Percentiles rank a stretch among this genome's conserved stretches.
Evolutionary conservation across 345 rosid species (phyloP).

Genomic region (Hevea brasiliensis): DNA sequence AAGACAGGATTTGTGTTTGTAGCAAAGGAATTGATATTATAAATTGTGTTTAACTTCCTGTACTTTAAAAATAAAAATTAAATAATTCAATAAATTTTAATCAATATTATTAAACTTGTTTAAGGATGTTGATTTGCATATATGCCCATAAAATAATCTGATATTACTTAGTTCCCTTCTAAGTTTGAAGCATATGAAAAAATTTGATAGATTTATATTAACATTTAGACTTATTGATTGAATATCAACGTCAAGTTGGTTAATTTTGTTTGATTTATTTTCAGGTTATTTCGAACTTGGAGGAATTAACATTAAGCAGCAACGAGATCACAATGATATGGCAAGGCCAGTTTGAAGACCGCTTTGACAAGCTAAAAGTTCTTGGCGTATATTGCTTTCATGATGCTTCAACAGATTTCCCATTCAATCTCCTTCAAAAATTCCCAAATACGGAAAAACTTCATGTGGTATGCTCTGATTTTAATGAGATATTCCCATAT

Average conservation of each 20-base stretch:
- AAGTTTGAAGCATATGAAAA: too few relatives aligned
- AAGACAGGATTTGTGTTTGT: too few relatives aligned
- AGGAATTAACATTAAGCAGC: background rate
- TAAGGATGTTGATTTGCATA: too few relatives aligned
- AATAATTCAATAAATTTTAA: too few relatives aligned
- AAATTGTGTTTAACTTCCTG: too few relatives aligned
- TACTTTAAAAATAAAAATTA: too few relatives aligned
- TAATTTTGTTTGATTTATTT: background rate
- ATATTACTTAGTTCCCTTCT: too few relatives aligned
- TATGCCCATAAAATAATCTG: too few relatives aligned
- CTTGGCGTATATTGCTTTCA: background rate
- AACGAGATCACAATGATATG: background rate
- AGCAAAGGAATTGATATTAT: too few relatives aligned
- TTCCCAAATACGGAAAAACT: constrained; percentile 20
- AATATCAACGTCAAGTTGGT: background rate
- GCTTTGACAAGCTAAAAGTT: constrained; percentile 2
- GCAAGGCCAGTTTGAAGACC: background rate
- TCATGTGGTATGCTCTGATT: background rate
- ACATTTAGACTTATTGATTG: too few relatives aligned
- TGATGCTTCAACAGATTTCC: constrained; percentile 6
- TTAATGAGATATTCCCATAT: constrained; percentile 9
- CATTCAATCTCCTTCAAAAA: background rate
- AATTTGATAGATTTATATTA: too few relatives aligned
- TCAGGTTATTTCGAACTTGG: constrained; percentile 25
- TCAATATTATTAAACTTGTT: too few relatives aligned